These are phyloP conservation scores for Arctostaphylos glauca DNA, from an alignment of 148 eudicot species.

Conservation along the genomic window DNA sequence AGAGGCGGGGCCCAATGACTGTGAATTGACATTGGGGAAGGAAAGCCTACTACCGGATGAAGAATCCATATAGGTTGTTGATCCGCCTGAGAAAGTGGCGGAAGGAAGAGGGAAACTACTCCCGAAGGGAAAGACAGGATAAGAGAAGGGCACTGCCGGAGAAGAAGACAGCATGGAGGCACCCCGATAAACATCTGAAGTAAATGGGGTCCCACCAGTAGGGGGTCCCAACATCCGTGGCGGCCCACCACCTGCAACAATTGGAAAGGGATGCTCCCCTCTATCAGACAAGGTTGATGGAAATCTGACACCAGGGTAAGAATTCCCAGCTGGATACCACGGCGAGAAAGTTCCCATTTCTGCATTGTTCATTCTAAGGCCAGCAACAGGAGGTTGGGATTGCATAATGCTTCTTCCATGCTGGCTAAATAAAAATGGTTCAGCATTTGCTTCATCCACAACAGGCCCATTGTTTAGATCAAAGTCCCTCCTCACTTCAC, in stretches of 20 bases:
- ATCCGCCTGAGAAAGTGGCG: constrained; percentile 49
- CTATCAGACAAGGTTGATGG: constrained; percentile 54
- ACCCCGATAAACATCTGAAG: constrained; percentile 66
- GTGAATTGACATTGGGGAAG: constrained; percentile 53
- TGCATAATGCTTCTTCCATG: constrained; percentile 34
- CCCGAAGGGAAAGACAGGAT: constrained; percentile 68
- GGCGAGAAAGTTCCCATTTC: constrained; percentile 47
- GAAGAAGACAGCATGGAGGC: constrained; percentile 71
- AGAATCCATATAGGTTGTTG: constrained; percentile 55
- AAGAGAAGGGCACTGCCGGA: constrained; percentile 58
- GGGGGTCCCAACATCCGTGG: constrained; percentile 53
- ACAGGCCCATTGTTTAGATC: constrained; percentile 86
- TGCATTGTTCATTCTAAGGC: constrained; percentile 45
- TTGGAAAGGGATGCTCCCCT: constrained; percentile 49
- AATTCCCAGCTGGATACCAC: constrained; percentile 64
- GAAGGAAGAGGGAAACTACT: constrained; percentile 61
- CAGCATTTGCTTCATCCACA: constrained; percentile 54
- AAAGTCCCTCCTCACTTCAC: constrained; percentile 56
- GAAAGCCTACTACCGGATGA: constrained; percentile 54
- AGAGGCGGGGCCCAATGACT: constrained; percentile 49
- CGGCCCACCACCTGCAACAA: constrained; percentile 46
- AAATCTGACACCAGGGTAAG: constrained; percentile 47
- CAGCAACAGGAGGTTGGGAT: constrained; percentile 38
- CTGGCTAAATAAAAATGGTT: constrained; percentile 30
- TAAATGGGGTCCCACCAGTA: constrained; percentile 40